Base-by-base conservation (phyloP, 192 early-diverging fungal species). In the Rhizoclosmatium globosum region DNA sequence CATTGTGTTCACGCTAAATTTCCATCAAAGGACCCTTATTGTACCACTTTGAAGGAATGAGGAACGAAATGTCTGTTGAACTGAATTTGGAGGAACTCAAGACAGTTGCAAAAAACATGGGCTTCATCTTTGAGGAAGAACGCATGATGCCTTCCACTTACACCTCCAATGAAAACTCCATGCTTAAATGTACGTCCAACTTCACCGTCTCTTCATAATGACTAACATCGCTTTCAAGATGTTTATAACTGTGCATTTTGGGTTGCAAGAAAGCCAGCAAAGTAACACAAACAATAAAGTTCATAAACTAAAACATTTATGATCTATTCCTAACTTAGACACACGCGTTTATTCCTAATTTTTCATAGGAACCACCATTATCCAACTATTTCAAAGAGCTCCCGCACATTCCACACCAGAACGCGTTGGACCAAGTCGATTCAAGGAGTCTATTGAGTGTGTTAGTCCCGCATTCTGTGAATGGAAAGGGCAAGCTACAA, bases 21-120 rank as follows among this genome's bases (percentile, higher is more conserved):
- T 9, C 13, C 45, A 1, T 67, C 67, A 13, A 71, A 89, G 94
- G 97, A 3, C 98, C 97, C 3, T 84, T 96, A 66, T 86, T 97
- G 13, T 99, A 95, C 88, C 96, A 99, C 78, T 99, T 94, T 85
- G 96, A 99, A 81, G 95, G 96, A 47, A 90, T 92, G 47, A 86
- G 83, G 19, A 88, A 85, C 56, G 94, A 97, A 70, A 82, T 89
- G 39, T 96, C 95, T 11, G 90, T 99, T 58, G 98, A 99, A 81
- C 81, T 98, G 41, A 94, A 89, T 43, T 85, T 95, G 60, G 93
- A 97, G 48, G 94, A 98, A 74, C 88, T 99, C 46, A 82, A 92
- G 67, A 77, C 85, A 31, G 65, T 80, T 50, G 81, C 83, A 4
- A 64, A 45, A 57, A 59, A 17, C 19, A 64, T 81, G 48, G 87